Evolutionary conservation across 495 filamentous ascomycete species (phyloP).

Genomic region (Terfezia boudieri): DNA sequence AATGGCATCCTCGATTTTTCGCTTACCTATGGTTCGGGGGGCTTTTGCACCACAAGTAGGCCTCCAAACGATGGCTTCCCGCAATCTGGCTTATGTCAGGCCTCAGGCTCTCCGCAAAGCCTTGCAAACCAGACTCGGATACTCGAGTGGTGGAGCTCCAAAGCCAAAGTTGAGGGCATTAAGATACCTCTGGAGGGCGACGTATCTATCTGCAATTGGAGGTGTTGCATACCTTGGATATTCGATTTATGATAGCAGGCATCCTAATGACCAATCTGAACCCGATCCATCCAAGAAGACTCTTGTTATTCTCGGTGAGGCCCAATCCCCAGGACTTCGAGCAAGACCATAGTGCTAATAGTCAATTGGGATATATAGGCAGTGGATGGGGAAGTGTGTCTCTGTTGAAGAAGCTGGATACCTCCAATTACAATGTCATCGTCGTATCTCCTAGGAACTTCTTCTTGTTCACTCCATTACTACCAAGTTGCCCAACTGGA

Average conservation of each 20-base stretch:
- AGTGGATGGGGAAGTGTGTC: slow-evolving; percentile 95
- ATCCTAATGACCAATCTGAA: slow-evolving; percentile 58
- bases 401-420: slow-evolving; percentile 93
- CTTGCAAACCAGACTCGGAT: neutral
- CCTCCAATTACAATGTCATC: slow-evolving; percentile 94
- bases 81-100: too few relatives aligned
- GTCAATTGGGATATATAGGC: slow-evolving; percentile 18
- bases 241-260: slow-evolving; percentile 55
- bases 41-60: too few relatives aligned
- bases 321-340: neutral
- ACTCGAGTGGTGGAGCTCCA: neutral
- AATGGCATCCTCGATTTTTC: too few relatives aligned
- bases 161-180: neutral
- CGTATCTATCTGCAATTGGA: slow-evolving; percentile 44
- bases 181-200: slow-evolving; percentile 53
- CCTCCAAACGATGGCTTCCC: too few relatives aligned
- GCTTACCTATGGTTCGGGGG: too few relatives aligned
- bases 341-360: neutral
- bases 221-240: slow-evolving; percentile 51
- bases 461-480: slow-evolving; percentile 96
- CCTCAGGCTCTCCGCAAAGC: neutral
- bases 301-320: slow-evolving; percentile 77
- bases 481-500: slow-evolving; percentile 79
- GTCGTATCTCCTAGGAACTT: slow-evolving; percentile 94
- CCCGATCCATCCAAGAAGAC: slow-evolving; percentile 84